Conservation (phyloP, 768 basidiomycete genomes). For the Stropharia rugosoannulata region DNA sequence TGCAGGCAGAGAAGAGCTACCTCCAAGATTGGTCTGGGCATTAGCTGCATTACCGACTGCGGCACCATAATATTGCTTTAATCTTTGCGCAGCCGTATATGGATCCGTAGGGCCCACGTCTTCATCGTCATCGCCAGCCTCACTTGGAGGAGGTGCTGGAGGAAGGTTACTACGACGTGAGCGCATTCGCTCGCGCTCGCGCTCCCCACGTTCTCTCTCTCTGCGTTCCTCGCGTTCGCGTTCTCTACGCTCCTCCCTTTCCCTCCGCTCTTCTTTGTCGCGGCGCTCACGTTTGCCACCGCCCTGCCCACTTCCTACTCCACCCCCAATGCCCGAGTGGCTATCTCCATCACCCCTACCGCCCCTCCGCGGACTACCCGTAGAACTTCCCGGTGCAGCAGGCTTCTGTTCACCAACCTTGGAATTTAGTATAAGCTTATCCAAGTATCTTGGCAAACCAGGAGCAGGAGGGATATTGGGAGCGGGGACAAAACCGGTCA, state of each 20-base stretch:
- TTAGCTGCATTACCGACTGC: neutral
- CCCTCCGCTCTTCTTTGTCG: slow-evolving; percentile 23
- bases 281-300: slow-evolving; percentile 23
- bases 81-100: too few species aligned
- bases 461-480: slow-evolving; percentile 90
- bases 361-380: slow-evolving; percentile 15
- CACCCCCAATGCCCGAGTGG: slow-evolving; percentile 7
- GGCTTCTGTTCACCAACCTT: slow-evolving; percentile 27
- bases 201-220: slow-evolving; percentile 20
- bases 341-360: slow-evolving; percentile 21
- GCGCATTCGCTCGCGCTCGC: slow-evolving; percentile 30
- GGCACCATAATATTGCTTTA: neutral
- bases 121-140: slow-evolving; percentile 1
- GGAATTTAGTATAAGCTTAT: slow-evolving; percentile 89
- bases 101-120: neutral
- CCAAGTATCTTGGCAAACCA: slow-evolving; percentile 83
- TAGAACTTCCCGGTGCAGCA: slow-evolving; percentile 16
- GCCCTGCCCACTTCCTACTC: slow-evolving; percentile 24
- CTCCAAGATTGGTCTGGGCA: neutral
- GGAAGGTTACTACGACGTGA: slow-evolving; percentile 19
- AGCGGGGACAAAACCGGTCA: slow-evolving; percentile 49
- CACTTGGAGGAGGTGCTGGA: slow-evolving; percentile 10
- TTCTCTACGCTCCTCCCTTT: slow-evolving; percentile 9
- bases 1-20: neutral
- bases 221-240: neutral